Base-by-base conservation (phyloP, 768 basidiomycete genomes). In the Lanmaoa pseudosensibilis region DNA sequence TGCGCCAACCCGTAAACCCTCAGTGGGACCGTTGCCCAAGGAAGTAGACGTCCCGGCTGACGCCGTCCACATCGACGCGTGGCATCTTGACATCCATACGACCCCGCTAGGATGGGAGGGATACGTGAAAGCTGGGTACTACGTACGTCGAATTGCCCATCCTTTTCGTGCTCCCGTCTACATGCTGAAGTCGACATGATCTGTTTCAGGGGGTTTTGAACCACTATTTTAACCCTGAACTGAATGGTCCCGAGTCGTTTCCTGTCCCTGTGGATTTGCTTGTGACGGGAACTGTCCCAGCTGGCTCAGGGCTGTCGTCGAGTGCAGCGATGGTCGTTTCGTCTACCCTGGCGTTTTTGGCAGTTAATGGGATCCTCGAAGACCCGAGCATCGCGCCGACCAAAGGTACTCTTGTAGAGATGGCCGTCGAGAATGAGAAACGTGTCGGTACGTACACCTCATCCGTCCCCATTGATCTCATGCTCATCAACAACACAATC, bases 311-410 rank as follows among this genome's bases (percentile, higher is more conserved):
- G 1, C 75, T 96, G 5, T 92, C 90, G 8, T 92, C 90, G 4
- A 92, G 90, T 60, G 90, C 92, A 0, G 94, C 94, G 0, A 88
- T 96, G 84, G 91, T 94, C 34, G 91, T 95, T 23, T 89, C 90
- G 0, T 90, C 89, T 39, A 88, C 92, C 0, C 76, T 95, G 32
- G 83, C 88, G 0, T 91, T 94, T 68, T 74, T 94, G 27, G 86
- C 86, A 7, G 83, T 86, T 41, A 93, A 94, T 58, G 82, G 83
- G 50, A 86, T 91, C 66, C 71, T 80, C 13, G 60, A 73, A n/a
- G 55, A 65, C 19, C 33, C 53, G 10, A 34, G 3, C 18, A 32
- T 52, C 19, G 47, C 59, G 33, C 60, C 61, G 13, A 84, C 77
- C 40, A 87, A 93, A 66, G 86, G 87, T 19, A 77, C 85, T 40